A percentile compares a stretch with the other conserved stretches of the same genome.
Conservation (phyloP, 2,329 filamentous ascomycete genomes). For the Aspergillaceae sp. region DNA sequence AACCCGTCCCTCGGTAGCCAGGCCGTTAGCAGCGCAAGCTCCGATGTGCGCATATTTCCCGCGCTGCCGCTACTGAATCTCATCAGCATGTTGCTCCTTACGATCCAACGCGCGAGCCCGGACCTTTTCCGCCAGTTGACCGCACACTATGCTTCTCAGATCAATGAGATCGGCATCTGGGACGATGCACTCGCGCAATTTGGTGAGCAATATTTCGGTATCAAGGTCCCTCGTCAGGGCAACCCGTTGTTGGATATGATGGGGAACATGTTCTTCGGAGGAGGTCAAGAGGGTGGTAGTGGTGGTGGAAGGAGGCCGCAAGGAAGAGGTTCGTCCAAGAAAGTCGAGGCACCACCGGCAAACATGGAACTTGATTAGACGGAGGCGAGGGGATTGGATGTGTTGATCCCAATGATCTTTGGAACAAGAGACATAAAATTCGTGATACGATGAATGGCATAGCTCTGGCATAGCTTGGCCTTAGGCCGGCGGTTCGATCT, state of each 20-base stretch:
- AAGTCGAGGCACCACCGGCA: conserved; percentile 36
- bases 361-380: conserved; percentile 38
- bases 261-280: conserved; percentile 84
- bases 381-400: not conserved
- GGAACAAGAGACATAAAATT: conserved; percentile 9
- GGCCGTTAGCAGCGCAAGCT: conserved; percentile 64
- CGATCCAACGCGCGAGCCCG: conserved; percentile 67
- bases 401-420: conserved; percentile 1
- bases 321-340: conserved; percentile 31
- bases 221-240: conserved; percentile 76
- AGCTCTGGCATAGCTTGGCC: not conserved
- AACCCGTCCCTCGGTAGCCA: conserved; percentile 63
- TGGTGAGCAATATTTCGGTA: conserved; percentile 94
- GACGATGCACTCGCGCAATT: conserved; percentile 74
- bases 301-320: conserved; percentile 30
- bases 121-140: conserved; percentile 76
- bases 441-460: not conserved
- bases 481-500: conserved; percentile 40
- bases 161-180: conserved; percentile 72
- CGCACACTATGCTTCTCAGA: conserved; percentile 68
- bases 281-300: conserved; percentile 41
- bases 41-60: conserved; percentile 75
- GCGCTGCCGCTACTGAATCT: conserved; percentile 94
- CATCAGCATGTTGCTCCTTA: conserved; percentile 71
- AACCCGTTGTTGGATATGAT: conserved; percentile 98